A percentile compares a stretch with the other conserved stretches of the same genome.
phyloP scores from a whole-genome alignment of 1,284 basidiomycete species.

The Rhodotorula sp. region DNA sequence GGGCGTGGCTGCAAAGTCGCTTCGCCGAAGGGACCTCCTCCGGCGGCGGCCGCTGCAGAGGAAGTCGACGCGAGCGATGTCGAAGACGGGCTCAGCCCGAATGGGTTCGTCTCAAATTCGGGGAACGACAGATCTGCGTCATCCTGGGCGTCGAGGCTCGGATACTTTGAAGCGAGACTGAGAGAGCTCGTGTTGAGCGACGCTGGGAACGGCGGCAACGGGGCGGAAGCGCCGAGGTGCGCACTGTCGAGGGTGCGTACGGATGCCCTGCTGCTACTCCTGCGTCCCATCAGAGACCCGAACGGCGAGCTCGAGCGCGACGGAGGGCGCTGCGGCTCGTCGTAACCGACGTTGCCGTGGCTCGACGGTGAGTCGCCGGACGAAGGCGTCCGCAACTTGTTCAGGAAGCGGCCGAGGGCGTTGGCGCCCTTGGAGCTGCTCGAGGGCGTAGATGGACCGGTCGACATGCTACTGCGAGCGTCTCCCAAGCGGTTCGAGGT shows the following conservation, averaged over 20 bases:
- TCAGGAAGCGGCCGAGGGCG: conserved; percentile 26
- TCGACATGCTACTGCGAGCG: not conserved
- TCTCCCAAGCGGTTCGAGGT: too few relatives aligned
- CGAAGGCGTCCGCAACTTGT: conserved; percentile 35
- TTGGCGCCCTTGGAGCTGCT: conserved; percentile 10
- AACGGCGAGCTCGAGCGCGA: conserved; percentile 22
- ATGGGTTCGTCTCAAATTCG: conserved; percentile 22
- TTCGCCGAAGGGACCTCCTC: not conserved
- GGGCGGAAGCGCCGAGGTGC: not conserved
- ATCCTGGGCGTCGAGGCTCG: conserved; percentile 7
- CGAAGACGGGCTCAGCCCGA: conserved; percentile 6
- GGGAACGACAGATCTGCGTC: conserved; percentile 25
- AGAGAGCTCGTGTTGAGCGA: conserved; percentile 7
- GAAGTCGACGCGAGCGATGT: not conserved
- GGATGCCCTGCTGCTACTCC: conserved; percentile 18
- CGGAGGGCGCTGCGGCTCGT: not conserved
- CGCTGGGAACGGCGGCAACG: conserved; percentile 4
- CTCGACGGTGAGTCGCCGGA: not conserved
- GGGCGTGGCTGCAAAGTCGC: not conserved
- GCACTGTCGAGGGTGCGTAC: conserved; percentile 8
- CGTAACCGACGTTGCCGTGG: not conserved
- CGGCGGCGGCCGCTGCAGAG: not conserved
- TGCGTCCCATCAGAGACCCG: conserved; percentile 4
- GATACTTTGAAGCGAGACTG: not conserved
- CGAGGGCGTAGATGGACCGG: conserved; percentile 24